Base-by-base conservation (phyloP, 768 basidiomycete genomes). In the Phaeolepiota aurea region DNA sequence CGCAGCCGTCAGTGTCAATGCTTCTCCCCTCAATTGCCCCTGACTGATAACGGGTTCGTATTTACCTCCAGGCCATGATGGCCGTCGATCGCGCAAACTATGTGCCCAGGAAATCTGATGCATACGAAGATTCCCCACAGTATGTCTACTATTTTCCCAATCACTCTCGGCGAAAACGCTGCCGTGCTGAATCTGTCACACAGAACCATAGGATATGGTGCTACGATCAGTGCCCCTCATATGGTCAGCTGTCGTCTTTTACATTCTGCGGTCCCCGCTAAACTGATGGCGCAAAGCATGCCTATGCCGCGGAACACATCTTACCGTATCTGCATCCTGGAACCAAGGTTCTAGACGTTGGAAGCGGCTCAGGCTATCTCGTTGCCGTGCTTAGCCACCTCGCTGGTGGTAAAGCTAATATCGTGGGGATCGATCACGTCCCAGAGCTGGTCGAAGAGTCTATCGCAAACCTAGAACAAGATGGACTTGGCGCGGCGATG, bases 151-250 rank as follows among this genome's bases (percentile, higher is more conserved):
- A 31, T 56, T 43, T 31, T 37, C 35, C 7, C 22, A n/a, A n/a
- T n/a, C n/a, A n/a, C n/a, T n/a, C n/a, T 45, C 36, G 36, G 33
- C 20, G 9, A 13, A n/a, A 10, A 20, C 4, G 23, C 13, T 16
- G 20, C 37, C 34, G 25, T 32, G 31, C 40, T 45, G 15, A 28
- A 20, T 30, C 31, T 13, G 10, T 31, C n/a, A 44, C 45, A 23
- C 51, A 87, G 86, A 56, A 45, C 69, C 13, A 91, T 92, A 38
- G 85, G 87, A 2, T 74, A 84, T 52, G 82, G 79, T 10, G 93
- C 92, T 11, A 99, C 94, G 0, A 97, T 99, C 46, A 89, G 86
- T 28, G 94, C 94, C 0, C 94, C 94, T 1, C 94, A 99, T 56
- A 98, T 98, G 93, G 86, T 83, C n/a, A 39, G 54, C 53, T 31